phyloP scores from a whole-genome alignment of 306 rosid species.

The Parietaria judaica region DNA sequence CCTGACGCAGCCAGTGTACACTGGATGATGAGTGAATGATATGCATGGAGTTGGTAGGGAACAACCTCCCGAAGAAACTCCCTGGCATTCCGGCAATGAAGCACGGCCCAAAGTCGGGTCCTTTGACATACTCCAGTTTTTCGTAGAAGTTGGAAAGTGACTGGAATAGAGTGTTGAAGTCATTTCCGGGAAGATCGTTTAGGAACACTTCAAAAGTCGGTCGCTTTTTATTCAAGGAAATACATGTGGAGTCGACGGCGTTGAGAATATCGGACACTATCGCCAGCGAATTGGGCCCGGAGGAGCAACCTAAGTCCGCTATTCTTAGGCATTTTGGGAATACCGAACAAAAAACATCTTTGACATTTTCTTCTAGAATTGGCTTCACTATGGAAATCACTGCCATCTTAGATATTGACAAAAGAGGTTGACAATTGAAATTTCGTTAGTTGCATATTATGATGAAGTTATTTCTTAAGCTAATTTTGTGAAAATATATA shows the following conservation, averaged over 20 bases:
- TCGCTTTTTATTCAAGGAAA: background rate
- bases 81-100: slow-evolving; percentile 41
- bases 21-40: slow-evolving; percentile 38
- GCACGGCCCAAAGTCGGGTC: slow-evolving; percentile 22
- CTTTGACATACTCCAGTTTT: background rate
- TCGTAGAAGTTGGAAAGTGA: slow-evolving; percentile 28
- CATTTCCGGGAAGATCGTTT: slow-evolving; percentile 43
- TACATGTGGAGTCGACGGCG: background rate
- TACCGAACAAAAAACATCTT: background rate
- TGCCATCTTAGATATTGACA: background rate
- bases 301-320: slow-evolving; percentile 46
- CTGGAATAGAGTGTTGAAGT: slow-evolving; percentile 36
- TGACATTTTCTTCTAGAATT: slow-evolving; percentile 17
- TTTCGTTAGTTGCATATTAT: background rate
- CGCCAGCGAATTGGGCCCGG: slow-evolving; percentile 24
- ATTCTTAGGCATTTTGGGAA: slow-evolving; percentile 26
- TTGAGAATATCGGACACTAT: slow-evolving; percentile 9
- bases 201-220: slow-evolving; percentile 26
- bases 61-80: slow-evolving; percentile 43
- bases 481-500: background rate
- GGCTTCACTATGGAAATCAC: slow-evolving; percentile 12
- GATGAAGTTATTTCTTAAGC: no score
- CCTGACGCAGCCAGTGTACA: slow-evolving; percentile 42
- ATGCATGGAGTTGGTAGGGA: slow-evolving; percentile 28
- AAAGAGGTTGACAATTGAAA: no score